Evolutionary conservation across 495 filamentous ascomycete genomes (phyloP), one percentile per base, ranked within the genome.

Genomic region (Penicillium longicatenatum): DNA sequence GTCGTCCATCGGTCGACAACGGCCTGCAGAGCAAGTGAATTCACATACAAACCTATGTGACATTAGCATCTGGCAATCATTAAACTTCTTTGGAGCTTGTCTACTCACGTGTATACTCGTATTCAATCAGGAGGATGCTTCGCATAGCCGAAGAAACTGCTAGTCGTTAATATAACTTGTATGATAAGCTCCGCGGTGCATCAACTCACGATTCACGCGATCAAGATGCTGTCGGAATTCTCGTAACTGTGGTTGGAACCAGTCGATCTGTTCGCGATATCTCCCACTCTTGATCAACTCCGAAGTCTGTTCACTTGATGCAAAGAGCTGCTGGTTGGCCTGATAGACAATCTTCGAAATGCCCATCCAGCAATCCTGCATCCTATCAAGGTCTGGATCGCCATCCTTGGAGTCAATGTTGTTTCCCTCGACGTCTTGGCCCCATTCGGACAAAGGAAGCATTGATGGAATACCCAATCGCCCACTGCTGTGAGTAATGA

Each of bases 401-500:
- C 52, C 65, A 17, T 59, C 70, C 7, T 74, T 66, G 19, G 47
- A 52, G 29, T 72, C 67, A 21, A 61, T 44, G 0, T 66, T 50
- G 11, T 65, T 68, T 21, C 72, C 70, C 33, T 70, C 73, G 17
- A 76, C 77, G 47, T 83, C 78, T 54, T 80, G 76, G 12, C 89
- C 81, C 75, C 75, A 80, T 49, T 78, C 74, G 9, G 74, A 70
- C 30, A 80, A 64, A 2, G 92, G 91, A 20, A 97, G 86, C 92
- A 97, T 97, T 52, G 90, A 93, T 0, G 94, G 93, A 76, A 95
- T 92, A 1, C 91, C 93, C 4, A 98, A 79, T 33, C 94, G 85
- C n/a, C 93, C 93, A 60, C 90, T 90, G 20, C 93, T 86, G 68
- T 97, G 93, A 17, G 89, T 93, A 46, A 93, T 82, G 67, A 96